Evolutionary conservation across 2,329 filamentous ascomycete species (phyloP).

Genomic region (Phaeosphaeriaceae sp.): DNA sequence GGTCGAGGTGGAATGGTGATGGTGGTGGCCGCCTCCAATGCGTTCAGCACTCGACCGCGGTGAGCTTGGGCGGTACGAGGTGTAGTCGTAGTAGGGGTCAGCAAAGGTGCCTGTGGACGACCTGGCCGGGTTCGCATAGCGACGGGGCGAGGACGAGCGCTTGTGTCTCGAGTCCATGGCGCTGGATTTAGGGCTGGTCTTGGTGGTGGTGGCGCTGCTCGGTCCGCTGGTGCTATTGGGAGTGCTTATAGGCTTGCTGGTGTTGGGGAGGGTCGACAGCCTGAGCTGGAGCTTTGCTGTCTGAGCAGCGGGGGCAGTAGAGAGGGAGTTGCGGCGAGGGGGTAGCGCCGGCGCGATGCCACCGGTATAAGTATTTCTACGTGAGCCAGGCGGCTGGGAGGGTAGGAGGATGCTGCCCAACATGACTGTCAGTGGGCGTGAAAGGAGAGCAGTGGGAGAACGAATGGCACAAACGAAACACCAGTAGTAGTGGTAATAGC

Average conservation of each 20-base stretch:
- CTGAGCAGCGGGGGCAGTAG: slow-evolving; percentile 28
- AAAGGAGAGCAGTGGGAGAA: slow-evolving; percentile 9
- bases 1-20: slow-evolving; percentile 26
- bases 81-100: slow-evolving; percentile 42
- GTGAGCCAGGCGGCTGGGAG: slow-evolving; percentile 26
- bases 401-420: slow-evolving; percentile 45
- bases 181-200: slow-evolving; percentile 19
- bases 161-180: slow-evolving; percentile 47
- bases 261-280: slow-evolving; percentile 7
- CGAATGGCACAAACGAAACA: slow-evolving; percentile 26
- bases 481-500: slow-evolving; percentile 16
- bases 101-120: slow-evolving; percentile 48
- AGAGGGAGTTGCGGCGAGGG: slow-evolving; percentile 33
- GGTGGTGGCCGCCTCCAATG: slow-evolving; percentile 33
- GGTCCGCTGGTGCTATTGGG: neutral
- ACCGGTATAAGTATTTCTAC: slow-evolving; percentile 28
- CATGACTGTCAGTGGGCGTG: slow-evolving; percentile 37
- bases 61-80: slow-evolving; percentile 38
- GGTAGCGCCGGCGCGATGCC: slow-evolving; percentile 29
- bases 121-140: slow-evolving; percentile 40
- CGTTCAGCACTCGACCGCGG: slow-evolving; percentile 46
- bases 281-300: slow-evolving; percentile 30
- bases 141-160: slow-evolving; percentile 46
- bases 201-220: neutral
- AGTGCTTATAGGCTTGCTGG: neutral